These are phyloP conservation scores for Plasmodium gonderi DNA, from an alignment of 169 alveolate species.

Conservation along the genomic window DNA sequence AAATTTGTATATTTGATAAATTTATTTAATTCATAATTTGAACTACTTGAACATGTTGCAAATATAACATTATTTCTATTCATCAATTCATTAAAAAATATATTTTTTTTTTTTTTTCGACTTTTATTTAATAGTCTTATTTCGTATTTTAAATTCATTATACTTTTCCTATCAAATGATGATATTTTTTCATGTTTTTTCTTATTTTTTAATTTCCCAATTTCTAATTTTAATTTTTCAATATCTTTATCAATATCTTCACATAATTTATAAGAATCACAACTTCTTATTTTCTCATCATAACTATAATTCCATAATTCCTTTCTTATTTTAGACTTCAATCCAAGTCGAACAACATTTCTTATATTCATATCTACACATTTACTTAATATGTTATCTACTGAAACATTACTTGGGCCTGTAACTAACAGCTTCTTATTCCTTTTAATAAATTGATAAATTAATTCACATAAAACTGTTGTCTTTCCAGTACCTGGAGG, in stretches of 20 bases:
- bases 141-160: slow-evolving; percentile 62
- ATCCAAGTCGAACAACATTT: slow-evolving; percentile 48
- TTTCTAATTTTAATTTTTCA: slow-evolving; percentile 50
- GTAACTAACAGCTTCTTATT: slow-evolving; percentile 28
- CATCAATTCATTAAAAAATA: slow-evolving; percentile 51
- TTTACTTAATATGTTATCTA: slow-evolving; percentile 43
- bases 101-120: slow-evolving; percentile 42
- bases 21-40: slow-evolving; percentile 67
- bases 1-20: slow-evolving; percentile 57
- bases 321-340: slow-evolving; percentile 36
- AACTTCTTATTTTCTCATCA: slow-evolving; percentile 62
- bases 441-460: slow-evolving; percentile 32
- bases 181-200: slow-evolving; percentile 20
- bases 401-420: slow-evolving; percentile 72
- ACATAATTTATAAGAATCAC: slow-evolving; percentile 67
- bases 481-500: slow-evolving; percentile 78
- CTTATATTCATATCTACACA: slow-evolving; percentile 41
- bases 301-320: slow-evolving; percentile 56
- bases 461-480: slow-evolving; percentile 52
- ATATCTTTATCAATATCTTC: slow-evolving; percentile 60
- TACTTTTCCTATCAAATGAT: slow-evolving; percentile 13
- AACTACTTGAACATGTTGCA: slow-evolving; percentile 71
- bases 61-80: slow-evolving; percentile 41
- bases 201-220: slow-evolving; percentile 40
- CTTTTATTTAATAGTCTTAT: slow-evolving; percentile 35